phyloP scores from a whole-genome alignment of 208 protist genomes.

The Leishmania martiniquensis region DNA sequence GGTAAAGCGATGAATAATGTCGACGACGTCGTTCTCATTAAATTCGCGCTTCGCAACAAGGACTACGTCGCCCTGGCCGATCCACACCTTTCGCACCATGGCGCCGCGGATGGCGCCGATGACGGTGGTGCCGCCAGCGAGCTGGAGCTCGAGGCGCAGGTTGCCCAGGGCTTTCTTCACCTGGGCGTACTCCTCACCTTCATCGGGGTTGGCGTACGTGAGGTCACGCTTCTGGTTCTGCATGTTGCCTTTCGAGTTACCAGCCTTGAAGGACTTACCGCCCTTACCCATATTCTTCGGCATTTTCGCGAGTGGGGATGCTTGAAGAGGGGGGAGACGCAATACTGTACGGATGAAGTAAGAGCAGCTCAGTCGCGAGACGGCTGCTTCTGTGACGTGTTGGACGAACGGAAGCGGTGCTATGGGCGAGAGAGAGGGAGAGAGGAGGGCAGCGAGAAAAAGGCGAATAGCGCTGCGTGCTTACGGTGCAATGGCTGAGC shows the following conservation, averaged over 20 bases:
- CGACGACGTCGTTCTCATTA: constrained; percentile 80
- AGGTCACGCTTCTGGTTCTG: constrained; percentile 97
- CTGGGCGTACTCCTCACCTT: constrained; percentile 98
- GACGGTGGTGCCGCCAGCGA: constrained; percentile 73
- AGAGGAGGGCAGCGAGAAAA: background rate
- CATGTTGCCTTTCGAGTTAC: constrained; percentile 94
- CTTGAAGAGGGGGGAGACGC: background rate
- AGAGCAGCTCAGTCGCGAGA: background rate
- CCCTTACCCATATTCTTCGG: constrained; percentile 95
- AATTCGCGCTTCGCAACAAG: constrained; percentile 82
- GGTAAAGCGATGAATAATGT: constrained; percentile 83
- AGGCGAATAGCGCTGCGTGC: no score
- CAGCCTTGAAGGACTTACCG: constrained; percentile 97
- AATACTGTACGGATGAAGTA: background rate
- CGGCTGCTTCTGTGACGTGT: background rate
- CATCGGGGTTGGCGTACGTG: constrained; percentile 93
- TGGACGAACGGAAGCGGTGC: background rate
- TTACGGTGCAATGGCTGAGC: no score
- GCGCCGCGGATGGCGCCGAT: constrained; percentile 83
- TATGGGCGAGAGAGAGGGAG: background rate
- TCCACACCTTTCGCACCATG: constrained; percentile 89
- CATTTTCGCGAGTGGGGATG: constrained; percentile 50
- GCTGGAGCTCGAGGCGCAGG: constrained; percentile 95
- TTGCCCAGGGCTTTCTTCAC: constrained; percentile 97
- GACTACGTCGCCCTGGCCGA: constrained; percentile 80